Evolutionary conservation across 257 asterid species (phyloP), one percentile per base, ranked within the genome.

Genomic region (Handroanthus guayacan): DNA sequence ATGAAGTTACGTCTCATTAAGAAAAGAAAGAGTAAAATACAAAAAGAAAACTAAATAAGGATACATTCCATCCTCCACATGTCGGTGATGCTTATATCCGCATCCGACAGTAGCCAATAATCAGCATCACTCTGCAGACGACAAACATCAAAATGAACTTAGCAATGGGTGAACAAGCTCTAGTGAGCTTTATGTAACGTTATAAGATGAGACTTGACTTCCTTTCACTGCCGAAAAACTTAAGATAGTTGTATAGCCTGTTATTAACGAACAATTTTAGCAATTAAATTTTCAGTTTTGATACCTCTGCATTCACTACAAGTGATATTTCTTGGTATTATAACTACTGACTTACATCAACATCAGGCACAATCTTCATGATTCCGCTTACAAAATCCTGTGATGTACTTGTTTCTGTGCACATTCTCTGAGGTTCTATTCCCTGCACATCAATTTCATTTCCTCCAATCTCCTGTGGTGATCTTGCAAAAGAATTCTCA

Each of bases 341-440:
- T 37, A 58, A 74, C 45, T 55, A 74, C 55, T 16, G 81, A 84
- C 99, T 95, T 86, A 95, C 99, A 79, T 92, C 91, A 65, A 92
- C 96, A 62, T 91, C 93, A 3, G 99, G 97, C 62, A 87, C 93
- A 54, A 95, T 91, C 78, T 91, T 92, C 91, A 92, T 84, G 71
- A 95, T 91, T 79, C 97, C 97, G 63, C 84, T 83, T 78, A 84
- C 85, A 64, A 87, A 86, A 76, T 95, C 97, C 77, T 85, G 94
- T 13, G 98, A 91, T 63, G 92, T 78, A 66, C 90, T 87, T 1
- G 89, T 66, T 9, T 89, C 98, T 36, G 90, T 65, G 77, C 84
- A 79, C 78, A 78, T 78, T 76, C 82, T 84, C 73, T 88, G 81
- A 81, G 88, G 76, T 69, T 85, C 91, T 72, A 78, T 79, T 79